A percentile compares a stretch with the other conserved stretches of the same genome.
Evolutionary conservation across 2,329 filamentous ascomycete species (phyloP).

Genomic region (Cercospora sp.): DNA sequence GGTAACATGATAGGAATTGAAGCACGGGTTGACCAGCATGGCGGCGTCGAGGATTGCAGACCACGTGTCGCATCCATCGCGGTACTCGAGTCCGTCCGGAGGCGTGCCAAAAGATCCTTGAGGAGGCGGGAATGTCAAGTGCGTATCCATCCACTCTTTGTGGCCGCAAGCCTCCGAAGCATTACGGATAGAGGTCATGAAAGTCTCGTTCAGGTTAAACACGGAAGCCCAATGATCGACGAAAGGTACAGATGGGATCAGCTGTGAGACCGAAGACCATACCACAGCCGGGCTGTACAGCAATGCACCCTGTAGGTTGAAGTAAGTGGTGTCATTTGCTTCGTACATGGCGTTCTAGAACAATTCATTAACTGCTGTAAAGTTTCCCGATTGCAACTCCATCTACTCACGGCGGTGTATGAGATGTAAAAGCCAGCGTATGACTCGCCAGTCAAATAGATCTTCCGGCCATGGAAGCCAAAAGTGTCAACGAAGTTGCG

Average conservation of each 20-base stretch:
- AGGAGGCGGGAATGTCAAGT: constrained; percentile 42
- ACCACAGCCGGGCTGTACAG: constrained; percentile 48
- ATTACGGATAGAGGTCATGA: constrained; percentile 41
- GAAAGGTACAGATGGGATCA: neutral
- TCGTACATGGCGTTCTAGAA: constrained; percentile 32
- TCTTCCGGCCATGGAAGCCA: constrained; percentile 52
- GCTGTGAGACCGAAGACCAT: constrained; percentile 31
- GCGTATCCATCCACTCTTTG: constrained; percentile 52
- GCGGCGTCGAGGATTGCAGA: constrained; percentile 37
- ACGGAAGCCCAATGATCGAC: constrained; percentile 37
- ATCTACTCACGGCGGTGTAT: constrained; percentile 33
- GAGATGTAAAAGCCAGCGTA: constrained; percentile 37
- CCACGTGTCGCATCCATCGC: constrained; percentile 36
- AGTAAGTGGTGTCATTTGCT: constrained; percentile 37
- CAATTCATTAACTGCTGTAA: neutral
- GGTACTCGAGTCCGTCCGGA: constrained; percentile 8
- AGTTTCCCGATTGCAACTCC: neutral
- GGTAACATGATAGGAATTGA: constrained; percentile 37
- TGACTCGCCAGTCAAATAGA: constrained; percentile 40
- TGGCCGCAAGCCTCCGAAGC: constrained; percentile 42
- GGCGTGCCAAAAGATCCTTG: constrained; percentile 38
- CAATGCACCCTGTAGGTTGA: constrained; percentile 38
- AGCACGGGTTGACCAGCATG: constrained; percentile 36
- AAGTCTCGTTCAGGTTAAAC: constrained; percentile 47
- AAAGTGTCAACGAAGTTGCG: constrained; percentile 56